phyloP scores from a whole-genome alignment of 345 rosid species.

The Syzygium aqueum region DNA sequence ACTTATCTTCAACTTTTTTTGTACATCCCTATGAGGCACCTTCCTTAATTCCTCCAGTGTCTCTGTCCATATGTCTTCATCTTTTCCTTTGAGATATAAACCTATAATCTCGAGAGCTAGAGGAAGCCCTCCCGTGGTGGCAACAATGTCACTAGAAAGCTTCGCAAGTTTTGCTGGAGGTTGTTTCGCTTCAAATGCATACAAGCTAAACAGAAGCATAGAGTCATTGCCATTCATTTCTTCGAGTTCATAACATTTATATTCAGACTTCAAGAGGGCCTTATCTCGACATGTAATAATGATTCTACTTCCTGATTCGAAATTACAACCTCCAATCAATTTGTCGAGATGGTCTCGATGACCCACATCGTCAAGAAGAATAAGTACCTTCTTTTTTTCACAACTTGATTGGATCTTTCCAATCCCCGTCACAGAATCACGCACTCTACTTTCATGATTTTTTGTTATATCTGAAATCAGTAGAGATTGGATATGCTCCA shows the following conservation, averaged over 20 bases:
- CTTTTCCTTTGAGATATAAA: not conserved
- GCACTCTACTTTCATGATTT: no score
- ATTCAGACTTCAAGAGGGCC: not conserved
- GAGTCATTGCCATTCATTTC: fast-evolving
- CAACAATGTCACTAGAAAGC: fast-evolving
- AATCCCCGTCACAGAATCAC: no score
- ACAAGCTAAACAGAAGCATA: fast-evolving
- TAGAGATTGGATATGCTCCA: no score
- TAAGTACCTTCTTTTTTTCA: no score
- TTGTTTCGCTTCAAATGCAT: fast-evolving
- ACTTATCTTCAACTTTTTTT: not conserved
- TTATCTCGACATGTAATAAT: not conserved
- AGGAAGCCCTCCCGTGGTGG: not conserved
- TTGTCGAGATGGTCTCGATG: no score
- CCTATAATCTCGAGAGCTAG: not conserved
- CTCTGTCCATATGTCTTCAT: fast-evolving
- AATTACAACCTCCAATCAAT: no score
- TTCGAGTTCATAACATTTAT: fast-evolving
- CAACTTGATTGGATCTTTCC: no score
- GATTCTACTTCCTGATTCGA: no score
- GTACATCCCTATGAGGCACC: fast-evolving
- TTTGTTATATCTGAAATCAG: no score
- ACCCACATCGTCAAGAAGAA: no score
- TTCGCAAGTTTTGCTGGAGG: fast-evolving
- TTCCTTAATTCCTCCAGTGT: not conserved